Evolutionary conservation across 1,284 basidiomycete species (phyloP).

Genomic region (Cutaneotrichosporon mucoides): DNA sequence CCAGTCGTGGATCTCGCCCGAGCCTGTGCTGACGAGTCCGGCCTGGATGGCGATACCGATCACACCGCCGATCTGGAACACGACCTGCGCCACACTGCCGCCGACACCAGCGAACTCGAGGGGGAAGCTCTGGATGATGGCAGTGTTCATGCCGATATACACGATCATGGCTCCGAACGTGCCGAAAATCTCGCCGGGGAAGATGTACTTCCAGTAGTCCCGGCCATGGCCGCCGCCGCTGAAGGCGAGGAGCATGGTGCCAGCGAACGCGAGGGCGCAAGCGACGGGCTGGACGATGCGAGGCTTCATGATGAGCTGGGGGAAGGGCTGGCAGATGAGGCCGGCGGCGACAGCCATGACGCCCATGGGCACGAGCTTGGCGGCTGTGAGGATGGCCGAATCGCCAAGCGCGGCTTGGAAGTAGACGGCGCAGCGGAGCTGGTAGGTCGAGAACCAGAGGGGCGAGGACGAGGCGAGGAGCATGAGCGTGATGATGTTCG

Average conservation of each 20-base stretch:
- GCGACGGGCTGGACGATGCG: slow-evolving; percentile 36
- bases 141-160: slow-evolving; percentile 43
- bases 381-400: slow-evolving; percentile 41
- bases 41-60: slow-evolving; percentile 44
- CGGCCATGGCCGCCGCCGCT: slow-evolving; percentile 34
- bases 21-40: slow-evolving; percentile 32
- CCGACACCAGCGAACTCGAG: slow-evolving; percentile 38
- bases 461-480: slow-evolving; percentile 33
- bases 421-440: slow-evolving; percentile 43
- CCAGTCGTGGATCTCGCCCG: slow-evolving; percentile 36
- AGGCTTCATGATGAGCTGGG: slow-evolving; percentile 37
- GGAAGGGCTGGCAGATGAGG: slow-evolving; percentile 27
- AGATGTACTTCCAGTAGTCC: slow-evolving; percentile 42
- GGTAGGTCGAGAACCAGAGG: slow-evolving; percentile 35
- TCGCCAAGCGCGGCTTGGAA: slow-evolving; percentile 39
- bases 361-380: slow-evolving; percentile 45
- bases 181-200: slow-evolving; percentile 39
- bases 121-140: slow-evolving; percentile 37
- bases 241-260: slow-evolving; percentile 43
- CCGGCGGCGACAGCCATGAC: slow-evolving; percentile 41
- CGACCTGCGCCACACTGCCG: slow-evolving; percentile 41
- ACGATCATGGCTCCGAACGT: slow-evolving; percentile 40
- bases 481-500: slow-evolving; percentile 44
- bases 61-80: slow-evolving; percentile 45
- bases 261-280: slow-evolving; percentile 33